Evolutionary conservation across 208 protist species (phyloP), one percentile per base, ranked within the genome.

Genomic region (Herpetomonas muscarum): DNA sequence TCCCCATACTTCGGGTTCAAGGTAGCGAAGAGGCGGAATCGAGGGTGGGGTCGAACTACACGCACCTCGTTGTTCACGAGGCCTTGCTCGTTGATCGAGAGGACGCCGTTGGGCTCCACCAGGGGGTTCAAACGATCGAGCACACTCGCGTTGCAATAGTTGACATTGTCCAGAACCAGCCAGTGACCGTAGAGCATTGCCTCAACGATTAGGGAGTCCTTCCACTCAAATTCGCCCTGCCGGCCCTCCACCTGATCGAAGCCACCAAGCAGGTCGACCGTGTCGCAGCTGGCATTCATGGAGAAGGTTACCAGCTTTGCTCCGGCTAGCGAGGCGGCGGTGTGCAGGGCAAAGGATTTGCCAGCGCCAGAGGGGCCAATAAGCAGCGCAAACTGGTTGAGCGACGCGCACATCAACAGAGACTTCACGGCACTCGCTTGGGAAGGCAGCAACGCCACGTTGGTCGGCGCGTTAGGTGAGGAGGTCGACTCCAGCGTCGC

Each of bases 51-150:
- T 13, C 72, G 61, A 34, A 99, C 79, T 12, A 93, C 64, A 24
- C 97, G 91, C 21, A 98, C 67, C 48, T 90, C 72, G 21, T 95
- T 92, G 61, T 99, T 81, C 13, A 94, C 76, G 32, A 98, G 80
- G 26, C 98, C 98, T 37, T 98, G 80, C 76, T 99, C 98, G 72
- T 94, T 98, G 15, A 99, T 66, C 1, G 90, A 86, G 12, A 97
- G 85, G 21, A 89, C 76, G 34, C 98, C 98, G 57, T 93, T 86
- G 17, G 93, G 94, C 79, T 99, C 99, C 0, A 99, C 86, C 12
- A 99, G 83, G n/a, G 98, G 92, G 78, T 99, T 99, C 15, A 99
- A 85, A 10, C 99, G 84, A 71, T 99, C 99, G 2, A 99, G 82
- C 25, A 99, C 98, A 22, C 98, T 98, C 5, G 98, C 87, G 32